phyloP scores from a whole-genome alignment of 2,329 filamentous ascomycete species.

The Sporothrix globosa region DNA sequence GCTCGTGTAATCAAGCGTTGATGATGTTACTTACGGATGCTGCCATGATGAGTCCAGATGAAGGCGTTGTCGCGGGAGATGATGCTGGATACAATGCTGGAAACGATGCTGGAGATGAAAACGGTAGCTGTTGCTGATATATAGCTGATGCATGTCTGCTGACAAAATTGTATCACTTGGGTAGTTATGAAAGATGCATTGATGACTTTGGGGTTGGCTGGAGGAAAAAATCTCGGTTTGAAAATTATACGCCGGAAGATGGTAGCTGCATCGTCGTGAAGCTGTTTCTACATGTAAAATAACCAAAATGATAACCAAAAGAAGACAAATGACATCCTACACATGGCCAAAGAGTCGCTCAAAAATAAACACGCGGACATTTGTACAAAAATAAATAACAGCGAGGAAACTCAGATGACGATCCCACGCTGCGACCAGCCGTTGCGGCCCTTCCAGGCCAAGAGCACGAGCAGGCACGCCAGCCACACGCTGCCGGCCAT shows the following conservation, averaged over 20 bases:
- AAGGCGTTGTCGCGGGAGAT: no score
- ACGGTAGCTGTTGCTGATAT: no score
- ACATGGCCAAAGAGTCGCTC: background rate
- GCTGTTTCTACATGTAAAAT: background rate
- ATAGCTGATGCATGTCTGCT: no score
- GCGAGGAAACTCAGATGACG: slow-evolving; percentile 52
- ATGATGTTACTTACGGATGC: no score
- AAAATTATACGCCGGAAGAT: background rate
- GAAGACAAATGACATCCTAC: background rate
- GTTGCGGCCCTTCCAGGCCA: slow-evolving; percentile 77
- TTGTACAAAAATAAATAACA: background rate
- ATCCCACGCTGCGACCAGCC: slow-evolving; percentile 80
- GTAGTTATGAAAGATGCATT: no score
- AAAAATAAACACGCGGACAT: background rate
- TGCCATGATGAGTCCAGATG: no score
- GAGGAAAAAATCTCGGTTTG: background rate
- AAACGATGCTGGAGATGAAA: no score
- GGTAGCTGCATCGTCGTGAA: background rate
- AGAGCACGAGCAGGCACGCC: slow-evolving; percentile 70
- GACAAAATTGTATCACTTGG: no score
- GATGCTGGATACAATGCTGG: no score
- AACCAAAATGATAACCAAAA: background rate
- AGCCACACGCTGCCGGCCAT: slow-evolving; percentile 80
- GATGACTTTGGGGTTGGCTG: no score
- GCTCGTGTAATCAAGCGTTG: no score